Conservation (phyloP, 495 filamentous ascomycete species). For the Rhizodiscina lignyota region DNA sequence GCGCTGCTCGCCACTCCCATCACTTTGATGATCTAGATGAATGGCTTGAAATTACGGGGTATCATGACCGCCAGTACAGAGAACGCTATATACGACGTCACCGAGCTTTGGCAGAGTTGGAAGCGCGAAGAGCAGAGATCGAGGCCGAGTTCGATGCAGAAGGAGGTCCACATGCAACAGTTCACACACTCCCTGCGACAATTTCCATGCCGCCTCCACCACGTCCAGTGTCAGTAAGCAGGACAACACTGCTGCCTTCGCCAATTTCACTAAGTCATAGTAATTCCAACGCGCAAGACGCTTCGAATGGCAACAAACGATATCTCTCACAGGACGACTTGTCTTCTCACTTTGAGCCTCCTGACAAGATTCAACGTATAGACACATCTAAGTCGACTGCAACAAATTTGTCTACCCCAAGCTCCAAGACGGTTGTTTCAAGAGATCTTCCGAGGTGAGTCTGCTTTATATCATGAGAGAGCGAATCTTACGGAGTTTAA, state of each 20-base stretch:
- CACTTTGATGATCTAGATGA: conserved; percentile 32
- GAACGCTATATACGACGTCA: conserved; percentile 28
- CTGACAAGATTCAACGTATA: neutral
- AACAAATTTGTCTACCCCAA: too few species aligned
- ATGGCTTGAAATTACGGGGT: conserved; percentile 45
- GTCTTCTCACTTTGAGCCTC: neutral
- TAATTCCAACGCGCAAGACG: neutral
- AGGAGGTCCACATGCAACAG: conserved; percentile 12
- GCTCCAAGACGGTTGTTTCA: too few species aligned
- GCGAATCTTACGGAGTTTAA: too few species aligned
- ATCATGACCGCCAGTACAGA: conserved; percentile 33
- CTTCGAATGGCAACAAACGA: neutral
- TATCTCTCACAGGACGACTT: neutral
- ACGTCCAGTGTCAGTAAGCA: neutral
- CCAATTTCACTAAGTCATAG: neutral
- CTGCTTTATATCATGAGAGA: too few species aligned
- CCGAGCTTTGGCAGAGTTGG: conserved; percentile 27
- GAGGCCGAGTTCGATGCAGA: conserved; percentile 19
- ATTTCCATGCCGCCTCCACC: conserved; percentile 7
- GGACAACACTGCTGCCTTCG: neutral
- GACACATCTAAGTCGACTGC: neutral
- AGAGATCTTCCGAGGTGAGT: too few species aligned
- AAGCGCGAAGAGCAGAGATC: conserved; percentile 21
- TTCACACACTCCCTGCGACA: conserved; percentile 6
- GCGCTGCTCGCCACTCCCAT: too few species aligned